Conservation (phyloP, 768 basidiomycete species). For the Agrocybe chaxingu region DNA sequence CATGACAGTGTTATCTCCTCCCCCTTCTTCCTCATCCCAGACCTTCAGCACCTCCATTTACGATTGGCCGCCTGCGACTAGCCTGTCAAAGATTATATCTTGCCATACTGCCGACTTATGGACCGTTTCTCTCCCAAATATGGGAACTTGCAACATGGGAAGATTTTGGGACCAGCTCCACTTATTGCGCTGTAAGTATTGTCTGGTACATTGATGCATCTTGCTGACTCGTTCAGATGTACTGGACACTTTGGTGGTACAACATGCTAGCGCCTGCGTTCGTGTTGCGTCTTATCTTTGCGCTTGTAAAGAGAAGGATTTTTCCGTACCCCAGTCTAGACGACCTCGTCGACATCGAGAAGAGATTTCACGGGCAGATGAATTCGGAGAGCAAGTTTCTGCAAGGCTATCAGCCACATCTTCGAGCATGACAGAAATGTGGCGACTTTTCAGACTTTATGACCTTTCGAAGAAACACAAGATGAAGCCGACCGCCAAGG, state of each 20-base stretch:
- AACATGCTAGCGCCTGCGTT: constrained; percentile 53
- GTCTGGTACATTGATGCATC: neutral
- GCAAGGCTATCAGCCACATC: constrained; percentile 44
- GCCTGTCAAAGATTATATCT: constrained; percentile 56
- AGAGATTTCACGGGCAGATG: constrained; percentile 45
- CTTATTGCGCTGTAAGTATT: constrained; percentile 48
- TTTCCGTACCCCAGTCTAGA: constrained; percentile 52
- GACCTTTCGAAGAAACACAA: constrained; percentile 33
- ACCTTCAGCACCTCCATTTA: constrained; percentile 43
- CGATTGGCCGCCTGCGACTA: constrained; percentile 48
- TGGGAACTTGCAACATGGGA: constrained; percentile 53
- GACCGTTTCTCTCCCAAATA: constrained; percentile 37
- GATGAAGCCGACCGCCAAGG: constrained; percentile 20
- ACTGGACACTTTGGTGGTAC: constrained; percentile 64
- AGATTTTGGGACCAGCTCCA: constrained; percentile 40
- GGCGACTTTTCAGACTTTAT: constrained; percentile 46
- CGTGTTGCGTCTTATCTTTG: constrained; percentile 42
- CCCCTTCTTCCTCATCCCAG: constrained; percentile 44
- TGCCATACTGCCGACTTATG: constrained; percentile 46
- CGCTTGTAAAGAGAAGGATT: constrained; percentile 45
- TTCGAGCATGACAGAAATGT: constrained; percentile 47
- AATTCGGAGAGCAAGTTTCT: constrained; percentile 49
- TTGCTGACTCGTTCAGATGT: constrained; percentile 35
- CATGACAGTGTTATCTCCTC: constrained; percentile 33
- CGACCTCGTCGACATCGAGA: constrained; percentile 52